Evolutionary conservation across 257 asterid genomes (phyloP).

Genomic region (Eustoma russellianum): DNA sequence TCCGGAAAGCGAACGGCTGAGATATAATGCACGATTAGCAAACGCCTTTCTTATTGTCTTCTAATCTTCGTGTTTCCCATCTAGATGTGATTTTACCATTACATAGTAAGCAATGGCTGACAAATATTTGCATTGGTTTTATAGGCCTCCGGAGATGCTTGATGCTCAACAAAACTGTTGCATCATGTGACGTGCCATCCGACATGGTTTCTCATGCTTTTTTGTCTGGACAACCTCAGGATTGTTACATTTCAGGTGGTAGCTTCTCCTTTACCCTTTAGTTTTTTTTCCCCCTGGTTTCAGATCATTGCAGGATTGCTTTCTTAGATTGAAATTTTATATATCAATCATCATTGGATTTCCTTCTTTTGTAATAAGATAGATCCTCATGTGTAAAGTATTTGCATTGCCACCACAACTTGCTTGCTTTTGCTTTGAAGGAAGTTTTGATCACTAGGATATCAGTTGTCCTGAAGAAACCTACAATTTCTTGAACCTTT

Average conservation of each 20-base stretch:
- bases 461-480: no score
- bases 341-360: not conserved
- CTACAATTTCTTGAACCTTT: no score
- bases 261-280: not conserved
- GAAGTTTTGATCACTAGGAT: no score
- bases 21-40: no score
- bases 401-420: no score
- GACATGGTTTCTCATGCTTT: not conserved
- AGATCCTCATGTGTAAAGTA: no score
- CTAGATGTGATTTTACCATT: no score
- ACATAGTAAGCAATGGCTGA: slow-evolving; percentile 1
- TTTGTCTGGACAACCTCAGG: not conserved
- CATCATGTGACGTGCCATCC: slow-evolving; percentile 32
- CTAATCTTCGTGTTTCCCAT: no score
- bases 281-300: not conserved
- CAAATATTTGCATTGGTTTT: not conserved
- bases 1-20: no score
- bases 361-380: not conserved
- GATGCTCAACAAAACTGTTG: slow-evolving; percentile 61
- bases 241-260: not conserved
- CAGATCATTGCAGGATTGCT: not conserved
- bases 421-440: no score
- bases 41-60: no score
- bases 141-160: slow-evolving; percentile 41
- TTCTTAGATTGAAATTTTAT: not conserved